Base-by-base conservation (phyloP, 768 basidiomycete genomes). In the Suillus subaureus region DNA sequence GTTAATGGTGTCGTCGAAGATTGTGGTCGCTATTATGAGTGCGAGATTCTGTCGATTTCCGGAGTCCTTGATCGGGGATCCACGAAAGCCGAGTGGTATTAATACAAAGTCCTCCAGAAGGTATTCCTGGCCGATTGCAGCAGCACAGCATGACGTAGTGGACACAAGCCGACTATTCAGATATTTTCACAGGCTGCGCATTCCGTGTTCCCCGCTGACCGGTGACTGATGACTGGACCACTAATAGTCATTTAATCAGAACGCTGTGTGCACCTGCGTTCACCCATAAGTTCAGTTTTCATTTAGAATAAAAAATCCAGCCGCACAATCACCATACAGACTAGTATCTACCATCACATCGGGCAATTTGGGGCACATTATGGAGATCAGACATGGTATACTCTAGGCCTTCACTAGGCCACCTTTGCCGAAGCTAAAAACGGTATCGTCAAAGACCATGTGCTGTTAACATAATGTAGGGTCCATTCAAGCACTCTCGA, bases 401-500 rank as follows among this genome's bases (percentile, higher is more conserved):
- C 4, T 35, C 1, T 9, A 35, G 43, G 21, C 37, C 26, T 15
- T 28, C 26, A 16, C 15, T 28, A 51, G n/a, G 43, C 3, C 15
- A 42, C 39, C 23, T 40, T 18, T 16, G 9, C 40, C 26, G 57
- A 40, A 58, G 11, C 16, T 57, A 57, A 60, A 60, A 28, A 42
- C 18, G 40, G 18, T 13, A 21, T 60, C 26, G 18, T 12, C 52
- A 26, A 40, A 3, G 9, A 31, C 31, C 58, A 42, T 60, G 26
- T 31, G 49, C 28, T 37, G 12, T n/a, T n/a, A 0, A 18, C 37
- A 56, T 56, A 57, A 42, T 13, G 2, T 9, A n/a, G 15, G 16
- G 1, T 42, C 23, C 26, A 42, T 16, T 64, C 49, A 70, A 49
- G 54, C 62, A 39, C 31, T 35, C 21, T 69, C 28, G 8, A 18